Evolutionary conservation across 345 rosid genomes (phyloP).

Genomic region (Rhizophora apiculata): DNA sequence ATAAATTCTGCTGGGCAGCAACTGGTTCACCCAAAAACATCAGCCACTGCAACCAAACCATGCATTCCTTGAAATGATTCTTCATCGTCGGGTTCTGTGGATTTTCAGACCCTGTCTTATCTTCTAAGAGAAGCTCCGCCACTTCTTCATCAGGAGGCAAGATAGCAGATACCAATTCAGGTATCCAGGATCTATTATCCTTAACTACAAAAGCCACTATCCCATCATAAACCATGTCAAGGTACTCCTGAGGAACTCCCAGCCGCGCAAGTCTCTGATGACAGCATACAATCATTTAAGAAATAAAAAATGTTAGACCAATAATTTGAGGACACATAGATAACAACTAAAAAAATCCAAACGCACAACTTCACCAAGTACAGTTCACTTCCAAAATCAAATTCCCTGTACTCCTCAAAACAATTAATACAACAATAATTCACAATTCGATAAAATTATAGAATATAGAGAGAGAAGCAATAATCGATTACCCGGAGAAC

Average conservation of each 20-base stretch:
- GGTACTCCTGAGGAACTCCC: constrained; percentile 56
- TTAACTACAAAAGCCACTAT: constrained; percentile 50
- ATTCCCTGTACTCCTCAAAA: too few relatives aligned
- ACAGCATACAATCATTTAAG: too few relatives aligned
- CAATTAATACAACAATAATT: too few relatives aligned
- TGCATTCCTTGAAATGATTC: constrained; percentile 45
- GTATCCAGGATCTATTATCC: constrained; percentile 34
- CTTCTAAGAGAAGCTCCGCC: constrained; percentile 30
- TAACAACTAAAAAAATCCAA: too few relatives aligned
- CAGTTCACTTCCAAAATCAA: too few relatives aligned
- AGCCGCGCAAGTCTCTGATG: constrained; percentile 61
- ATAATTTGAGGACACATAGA: too few relatives aligned
- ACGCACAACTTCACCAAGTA: too few relatives aligned
- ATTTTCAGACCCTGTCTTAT: constrained; percentile 35
- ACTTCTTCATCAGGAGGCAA: constrained; percentile 72
- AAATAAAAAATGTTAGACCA: too few relatives aligned
- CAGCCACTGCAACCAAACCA: constrained; percentile 82
- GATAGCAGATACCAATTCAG: constrained; percentile 52
- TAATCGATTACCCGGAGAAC: constrained; percentile 38
- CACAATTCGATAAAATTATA: neutral
- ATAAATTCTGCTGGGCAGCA: constrained; percentile 43
- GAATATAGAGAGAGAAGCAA: neutral
- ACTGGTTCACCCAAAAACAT: constrained; percentile 73
- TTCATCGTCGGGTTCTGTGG: constrained; percentile 31
- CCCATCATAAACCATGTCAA: constrained; percentile 37